Base-by-base conservation (phyloP, 305 asterid genomes). In the Petunia hybrid region DNA sequence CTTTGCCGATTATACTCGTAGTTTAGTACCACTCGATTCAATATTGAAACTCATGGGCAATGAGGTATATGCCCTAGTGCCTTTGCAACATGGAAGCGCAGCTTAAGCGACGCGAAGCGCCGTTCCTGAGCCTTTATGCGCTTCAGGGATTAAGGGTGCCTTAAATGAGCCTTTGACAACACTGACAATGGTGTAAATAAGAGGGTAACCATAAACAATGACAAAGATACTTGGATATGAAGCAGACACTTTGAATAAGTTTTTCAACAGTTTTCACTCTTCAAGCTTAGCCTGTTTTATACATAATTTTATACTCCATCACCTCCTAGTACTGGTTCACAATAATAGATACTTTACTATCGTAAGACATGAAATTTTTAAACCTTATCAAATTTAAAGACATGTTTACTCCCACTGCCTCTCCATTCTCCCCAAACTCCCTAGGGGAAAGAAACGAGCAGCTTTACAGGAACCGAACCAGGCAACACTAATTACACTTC, bases 261-360 rank as follows among this genome's bases (percentile, higher is more conserved):
- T 57, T 57, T 57, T n/a, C 62, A 57, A 31, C 16, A 35, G 16
- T 63, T 42, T 35, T 63, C 43, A 35, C 43, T 63, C 68, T 35
- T 63, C 43, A 63, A 42, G 68, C 68, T 63, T 63, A 63, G 42
- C 12, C 68, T 12, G 38, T 63, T 35, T 63, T 63, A 35, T 63
- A 9, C 41, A 31, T 16, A 31, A 9, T 36, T 35, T 63, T 63
- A 63, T 36, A 63, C 7, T 35, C 42, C 68, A 63, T 41, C 40
- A 63, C 68, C 65, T 60, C 65, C 9, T 16, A 60, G 65, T 60
- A 60, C 65, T 22, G 40, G 6, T 36, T 63, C 68, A 36, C 43
- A 3, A 12, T 22, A 22, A 60, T 60, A 22, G 9, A 7, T 60
- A 60, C 39, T 60, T 16, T 2, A 22, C 38, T 63, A 38, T 63